phyloP scores from a whole-genome alignment of 2,329 filamentous ascomycete genomes.

The Pestalotiopsis fici region DNA sequence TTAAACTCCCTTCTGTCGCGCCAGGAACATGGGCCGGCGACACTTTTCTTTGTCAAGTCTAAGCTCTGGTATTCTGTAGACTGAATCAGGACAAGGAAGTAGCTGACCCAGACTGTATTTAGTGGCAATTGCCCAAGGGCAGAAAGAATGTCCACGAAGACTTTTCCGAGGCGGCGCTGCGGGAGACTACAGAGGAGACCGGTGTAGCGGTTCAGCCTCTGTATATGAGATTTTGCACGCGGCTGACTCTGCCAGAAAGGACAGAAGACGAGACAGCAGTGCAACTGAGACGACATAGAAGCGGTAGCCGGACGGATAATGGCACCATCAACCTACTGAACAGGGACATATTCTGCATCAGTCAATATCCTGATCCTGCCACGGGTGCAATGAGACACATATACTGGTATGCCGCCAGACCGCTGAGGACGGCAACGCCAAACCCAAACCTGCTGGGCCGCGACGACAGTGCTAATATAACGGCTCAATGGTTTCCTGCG shows the following conservation, averaged over 20 bases:
- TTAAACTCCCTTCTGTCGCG: background rate
- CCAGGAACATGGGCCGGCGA: background rate
- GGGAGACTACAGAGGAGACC: conserved; percentile 50
- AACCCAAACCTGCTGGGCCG: background rate
- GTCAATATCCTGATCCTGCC: conserved; percentile 7
- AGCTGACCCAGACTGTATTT: background rate
- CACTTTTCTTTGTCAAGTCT: too few species aligned
- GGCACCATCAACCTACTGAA: conserved; percentile 3
- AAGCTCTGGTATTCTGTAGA: background rate
- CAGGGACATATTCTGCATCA: conserved; percentile 7
- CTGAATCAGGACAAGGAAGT: background rate
- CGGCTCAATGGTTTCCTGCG: conserved; percentile 4
- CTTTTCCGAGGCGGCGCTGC: conserved; percentile 41
- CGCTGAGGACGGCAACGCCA: background rate
- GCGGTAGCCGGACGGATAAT: background rate
- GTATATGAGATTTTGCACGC: conserved; percentile 41
- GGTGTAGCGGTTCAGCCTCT: conserved; percentile 40
- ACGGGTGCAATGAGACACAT: conserved; percentile 10
- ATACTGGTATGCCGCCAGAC: conserved; percentile 10
- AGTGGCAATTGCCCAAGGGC: conserved; percentile 12
- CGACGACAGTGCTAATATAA: background rate
- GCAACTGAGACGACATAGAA: background rate
- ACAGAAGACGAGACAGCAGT: conserved; percentile 11
- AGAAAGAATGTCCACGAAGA: conserved; percentile 48
- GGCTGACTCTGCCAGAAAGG: conserved; percentile 36